Evolutionary conservation across 2,329 filamentous ascomycete species (phyloP).

Genomic region (Arthrobotrys sinensis): DNA sequence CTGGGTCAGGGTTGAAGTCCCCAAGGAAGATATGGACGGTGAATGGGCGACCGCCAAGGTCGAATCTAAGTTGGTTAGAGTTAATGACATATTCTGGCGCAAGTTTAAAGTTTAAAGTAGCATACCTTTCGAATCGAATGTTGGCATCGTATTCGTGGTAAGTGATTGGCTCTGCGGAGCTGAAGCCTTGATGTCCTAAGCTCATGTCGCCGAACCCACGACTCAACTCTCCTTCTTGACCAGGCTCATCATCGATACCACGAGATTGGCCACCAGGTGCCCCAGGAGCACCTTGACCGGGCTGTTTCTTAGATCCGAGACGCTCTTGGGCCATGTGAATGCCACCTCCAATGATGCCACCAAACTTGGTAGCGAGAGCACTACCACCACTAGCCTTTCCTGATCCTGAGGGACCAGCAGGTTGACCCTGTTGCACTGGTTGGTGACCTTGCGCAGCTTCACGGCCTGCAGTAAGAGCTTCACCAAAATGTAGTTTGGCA

Average conservation of each 20-base stretch:
- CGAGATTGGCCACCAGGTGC: conserved; percentile 9
- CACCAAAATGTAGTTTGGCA: conserved; percentile 46
- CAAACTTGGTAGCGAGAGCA: conserved; percentile 51
- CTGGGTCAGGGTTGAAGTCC: conserved; percentile 65
- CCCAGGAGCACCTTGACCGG: conserved; percentile 11
- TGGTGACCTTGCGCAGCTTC: conserved; percentile 44
- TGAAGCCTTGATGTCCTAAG: conserved; percentile 4
- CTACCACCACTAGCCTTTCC: conserved; percentile 29
- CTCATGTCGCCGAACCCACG: conserved; percentile 54
- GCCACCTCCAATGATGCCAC: conserved; percentile 48
- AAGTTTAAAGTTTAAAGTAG: background rate
- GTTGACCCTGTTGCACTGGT: conserved; percentile 12
- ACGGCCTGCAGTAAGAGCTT: conserved; percentile 50
- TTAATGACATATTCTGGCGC: background rate
- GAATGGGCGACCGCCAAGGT: conserved; percentile 66
- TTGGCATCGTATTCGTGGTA: conserved; percentile 67
- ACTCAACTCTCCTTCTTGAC: conserved; percentile 46
- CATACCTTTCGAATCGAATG: conserved; percentile 66
- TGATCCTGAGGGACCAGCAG: background rate
- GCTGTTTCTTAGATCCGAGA: conserved; percentile 35
- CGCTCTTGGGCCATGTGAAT: conserved; percentile 54
- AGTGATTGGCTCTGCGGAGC: conserved; percentile 27
- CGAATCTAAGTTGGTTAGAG: conserved; percentile 29
- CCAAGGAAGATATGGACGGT: conserved; percentile 67
- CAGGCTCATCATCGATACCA: conserved; percentile 46